Conservation (phyloP, 495 filamentous ascomycete species). For the Hypoxylon rickii region DNA sequence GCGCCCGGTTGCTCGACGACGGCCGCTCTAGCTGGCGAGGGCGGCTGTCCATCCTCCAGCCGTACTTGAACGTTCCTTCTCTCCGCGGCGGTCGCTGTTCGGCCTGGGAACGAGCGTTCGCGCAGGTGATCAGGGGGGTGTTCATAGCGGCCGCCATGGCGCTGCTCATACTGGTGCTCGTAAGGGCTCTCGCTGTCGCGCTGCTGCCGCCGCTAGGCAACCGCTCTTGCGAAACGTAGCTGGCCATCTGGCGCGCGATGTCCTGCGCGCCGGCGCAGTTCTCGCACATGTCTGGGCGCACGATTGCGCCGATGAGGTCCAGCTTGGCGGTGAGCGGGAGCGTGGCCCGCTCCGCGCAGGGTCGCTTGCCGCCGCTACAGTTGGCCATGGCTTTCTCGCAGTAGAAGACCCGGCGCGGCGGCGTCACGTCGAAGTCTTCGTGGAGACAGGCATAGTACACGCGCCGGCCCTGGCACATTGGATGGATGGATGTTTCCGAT, state of each 20-base stretch:
- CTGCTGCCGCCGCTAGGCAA: too few species aligned
- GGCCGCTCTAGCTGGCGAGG: neutral
- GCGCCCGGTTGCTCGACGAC: neutral
- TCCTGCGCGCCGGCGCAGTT: neutral
- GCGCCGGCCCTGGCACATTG: slow-evolving; percentile 5
- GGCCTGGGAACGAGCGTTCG: too few species aligned
- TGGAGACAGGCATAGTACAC: slow-evolving; percentile 12
- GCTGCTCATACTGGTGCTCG: too few species aligned
- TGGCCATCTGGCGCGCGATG: neutral
- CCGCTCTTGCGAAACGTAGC: too few species aligned
- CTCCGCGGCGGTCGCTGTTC: too few species aligned
- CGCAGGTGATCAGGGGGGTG: too few species aligned
- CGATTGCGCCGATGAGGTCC: neutral
- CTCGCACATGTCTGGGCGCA: neutral
- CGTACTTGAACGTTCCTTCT: neutral
- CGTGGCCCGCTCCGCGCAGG: neutral
- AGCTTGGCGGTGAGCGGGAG: neutral
- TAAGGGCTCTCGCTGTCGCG: too few species aligned
- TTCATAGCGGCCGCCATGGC: neutral
- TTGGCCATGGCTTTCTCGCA: neutral
- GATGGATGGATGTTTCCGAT: neutral
- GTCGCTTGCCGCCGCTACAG: neutral
- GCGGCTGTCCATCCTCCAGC: neutral
- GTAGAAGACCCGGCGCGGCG: slow-evolving; percentile 5
- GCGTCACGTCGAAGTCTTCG: slow-evolving; percentile 14